phyloP scores from a whole-genome alignment of 768 basidiomycete species.

The Tulasnella sp. region DNA sequence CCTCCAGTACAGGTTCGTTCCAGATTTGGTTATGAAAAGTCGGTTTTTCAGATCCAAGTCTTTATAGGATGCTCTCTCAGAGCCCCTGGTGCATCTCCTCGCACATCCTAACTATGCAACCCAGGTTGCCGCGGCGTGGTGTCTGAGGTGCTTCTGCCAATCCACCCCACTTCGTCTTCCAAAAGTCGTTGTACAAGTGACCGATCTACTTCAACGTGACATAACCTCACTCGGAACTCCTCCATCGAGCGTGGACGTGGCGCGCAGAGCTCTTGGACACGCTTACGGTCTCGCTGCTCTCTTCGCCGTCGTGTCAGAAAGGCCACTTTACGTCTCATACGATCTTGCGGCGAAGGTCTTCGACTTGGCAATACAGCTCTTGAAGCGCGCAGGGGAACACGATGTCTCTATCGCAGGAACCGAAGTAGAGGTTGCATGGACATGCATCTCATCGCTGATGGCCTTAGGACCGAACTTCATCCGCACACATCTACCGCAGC shows the following conservation, averaged over 20 bases:
- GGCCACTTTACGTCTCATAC: constrained; percentile 89
- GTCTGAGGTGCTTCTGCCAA: constrained; percentile 81
- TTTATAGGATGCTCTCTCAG: constrained; percentile 69
- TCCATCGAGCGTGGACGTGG: constrained; percentile 56
- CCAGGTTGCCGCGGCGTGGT: constrained; percentile 79
- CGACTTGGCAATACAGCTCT: constrained; percentile 78
- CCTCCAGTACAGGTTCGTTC: constrained; percentile 58
- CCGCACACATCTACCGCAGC: constrained; percentile 81
- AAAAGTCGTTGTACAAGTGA: constrained; percentile 60
- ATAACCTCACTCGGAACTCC: constrained; percentile 62
- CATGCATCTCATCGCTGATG: constrained; percentile 80
- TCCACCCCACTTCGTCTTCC: constrained; percentile 79
- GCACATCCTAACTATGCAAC: constrained; percentile 79
- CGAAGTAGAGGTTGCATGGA: constrained; percentile 94
- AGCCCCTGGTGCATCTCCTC: constrained; percentile 74
- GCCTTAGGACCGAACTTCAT: constrained; percentile 89
- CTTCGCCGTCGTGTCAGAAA: constrained; percentile 71
- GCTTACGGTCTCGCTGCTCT: constrained; percentile 84
- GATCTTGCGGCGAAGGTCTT: constrained; percentile 85
- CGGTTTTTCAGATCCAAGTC: background rate
- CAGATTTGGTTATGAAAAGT: background rate
- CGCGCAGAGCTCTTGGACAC: constrained; percentile 67
- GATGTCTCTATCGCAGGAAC: constrained; percentile 68
- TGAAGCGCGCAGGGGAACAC: constrained; percentile 87
- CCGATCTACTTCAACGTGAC: constrained; percentile 78